Evolutionary conservation across 305 asterid genomes (phyloP).

Genomic region (Fraxinus paxiana): DNA sequence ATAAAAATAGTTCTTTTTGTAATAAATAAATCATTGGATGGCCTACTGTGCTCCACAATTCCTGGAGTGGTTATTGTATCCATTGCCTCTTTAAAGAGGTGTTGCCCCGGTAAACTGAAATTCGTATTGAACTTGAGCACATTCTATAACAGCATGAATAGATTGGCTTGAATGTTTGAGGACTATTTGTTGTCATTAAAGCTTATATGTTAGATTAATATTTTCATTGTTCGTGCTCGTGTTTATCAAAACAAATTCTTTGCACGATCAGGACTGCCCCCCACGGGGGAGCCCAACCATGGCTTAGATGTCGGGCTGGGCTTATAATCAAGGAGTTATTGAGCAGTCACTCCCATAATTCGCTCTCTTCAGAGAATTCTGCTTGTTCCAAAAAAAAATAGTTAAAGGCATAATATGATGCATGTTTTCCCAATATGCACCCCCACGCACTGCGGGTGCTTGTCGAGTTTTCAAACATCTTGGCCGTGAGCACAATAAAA

Average conservation of each 20-base stretch:
- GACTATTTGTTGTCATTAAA: neutral
- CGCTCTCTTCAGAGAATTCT: neutral
- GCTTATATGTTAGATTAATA: neutral
- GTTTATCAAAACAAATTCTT: neutral
- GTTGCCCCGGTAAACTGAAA: slow-evolving; percentile 23
- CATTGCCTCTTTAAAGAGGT: slow-evolving; percentile 25
- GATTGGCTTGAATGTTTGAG: neutral
- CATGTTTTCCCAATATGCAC: neutral
- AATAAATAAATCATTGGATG: slow-evolving; percentile 23
- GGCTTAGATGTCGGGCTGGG: neutral
- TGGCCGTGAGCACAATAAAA: neutral
- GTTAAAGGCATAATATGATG: neutral
- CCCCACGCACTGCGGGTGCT: neutral
- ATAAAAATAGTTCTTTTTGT: slow-evolving; percentile 5
- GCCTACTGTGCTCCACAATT: neutral
- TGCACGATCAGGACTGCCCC: neutral
- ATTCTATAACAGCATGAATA: neutral
- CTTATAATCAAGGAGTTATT: neutral
- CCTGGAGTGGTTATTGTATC: slow-evolving; percentile 9
- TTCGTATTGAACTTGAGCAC: slow-evolving; percentile 13
- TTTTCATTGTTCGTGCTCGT: neutral
- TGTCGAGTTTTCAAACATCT: neutral
- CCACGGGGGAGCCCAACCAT: neutral
- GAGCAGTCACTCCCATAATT: neutral
- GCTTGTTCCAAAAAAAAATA: neutral